phyloP scores from a whole-genome alignment of 78 protist genomes.

The Andalucia godoyi region DNA sequence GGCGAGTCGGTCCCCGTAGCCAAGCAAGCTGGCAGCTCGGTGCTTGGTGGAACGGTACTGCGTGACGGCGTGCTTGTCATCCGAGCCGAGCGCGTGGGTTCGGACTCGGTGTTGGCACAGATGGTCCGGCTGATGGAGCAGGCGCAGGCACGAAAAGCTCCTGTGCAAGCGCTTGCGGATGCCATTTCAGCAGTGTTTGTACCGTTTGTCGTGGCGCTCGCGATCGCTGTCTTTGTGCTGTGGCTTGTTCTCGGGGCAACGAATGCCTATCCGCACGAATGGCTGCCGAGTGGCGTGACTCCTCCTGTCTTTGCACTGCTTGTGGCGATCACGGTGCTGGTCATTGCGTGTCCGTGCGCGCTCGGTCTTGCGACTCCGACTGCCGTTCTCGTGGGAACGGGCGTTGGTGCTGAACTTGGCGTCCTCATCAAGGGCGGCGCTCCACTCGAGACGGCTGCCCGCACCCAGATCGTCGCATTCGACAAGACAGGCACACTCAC shows the following conservation, averaged over 20 bases:
- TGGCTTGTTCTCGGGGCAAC: slow-evolving; percentile 36
- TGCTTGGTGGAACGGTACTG: slow-evolving; percentile 84
- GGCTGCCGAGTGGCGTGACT: not conserved
- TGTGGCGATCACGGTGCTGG: slow-evolving; percentile 37
- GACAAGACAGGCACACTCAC: slow-evolving; percentile 94
- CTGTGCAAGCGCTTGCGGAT: slow-evolving; percentile 67
- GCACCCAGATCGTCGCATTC: slow-evolving; percentile 37
- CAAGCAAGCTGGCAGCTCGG: slow-evolving; percentile 45
- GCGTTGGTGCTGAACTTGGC: slow-evolving; percentile 67
- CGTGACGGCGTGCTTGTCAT: slow-evolving; percentile 37
- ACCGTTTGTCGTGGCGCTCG: slow-evolving; percentile 61
- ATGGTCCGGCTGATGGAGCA: slow-evolving; percentile 72
- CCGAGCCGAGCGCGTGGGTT: slow-evolving; percentile 55
- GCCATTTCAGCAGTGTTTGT: slow-evolving; percentile 59
- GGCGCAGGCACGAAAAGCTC: slow-evolving; percentile 69
- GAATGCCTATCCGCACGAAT: not conserved
- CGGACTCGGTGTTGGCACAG: slow-evolving; percentile 57
- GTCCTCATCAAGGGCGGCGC: slow-evolving; percentile 72
- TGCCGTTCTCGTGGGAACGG: slow-evolving; percentile 86
- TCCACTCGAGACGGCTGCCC: slow-evolving; percentile 58
- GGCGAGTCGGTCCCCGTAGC: slow-evolving; percentile 75
- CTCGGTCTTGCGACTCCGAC: slow-evolving; percentile 87
- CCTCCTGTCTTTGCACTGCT: slow-evolving; percentile 39
- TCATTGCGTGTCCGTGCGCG: slow-evolving; percentile 92
- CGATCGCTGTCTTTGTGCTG: slow-evolving; percentile 49